Conservation (phyloP, 345 rosid genomes). For the Stellera chamaejasme region DNA sequence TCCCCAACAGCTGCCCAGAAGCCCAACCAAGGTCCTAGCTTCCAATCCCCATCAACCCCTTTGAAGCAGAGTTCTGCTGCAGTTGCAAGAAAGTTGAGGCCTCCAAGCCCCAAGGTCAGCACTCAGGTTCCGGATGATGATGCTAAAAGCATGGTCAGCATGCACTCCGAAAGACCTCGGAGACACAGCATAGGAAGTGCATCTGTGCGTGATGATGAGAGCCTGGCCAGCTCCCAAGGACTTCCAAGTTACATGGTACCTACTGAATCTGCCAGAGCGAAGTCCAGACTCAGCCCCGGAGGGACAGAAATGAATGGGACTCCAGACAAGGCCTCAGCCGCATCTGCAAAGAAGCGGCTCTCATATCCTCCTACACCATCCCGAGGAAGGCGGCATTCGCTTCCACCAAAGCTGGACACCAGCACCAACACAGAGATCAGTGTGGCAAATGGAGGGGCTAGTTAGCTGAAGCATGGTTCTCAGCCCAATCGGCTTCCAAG, state of each 20-base stretch:
- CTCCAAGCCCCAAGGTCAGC: constrained; percentile 39
- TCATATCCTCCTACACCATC: constrained; percentile 77
- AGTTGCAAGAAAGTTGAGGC: constrained; percentile 50
- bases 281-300: constrained; percentile 46
- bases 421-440: constrained; percentile 30
- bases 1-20: constrained; percentile 61
- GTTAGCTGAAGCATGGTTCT: constrained; percentile 15
- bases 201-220: constrained; percentile 63
- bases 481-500: background rate
- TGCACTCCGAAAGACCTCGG: constrained; percentile 47
- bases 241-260: constrained; percentile 91
- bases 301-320: constrained; percentile 42
- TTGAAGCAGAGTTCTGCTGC: constrained; percentile 36
- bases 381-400: constrained; percentile 64
- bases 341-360: constrained; percentile 63
- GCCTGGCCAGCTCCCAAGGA: constrained; percentile 47
- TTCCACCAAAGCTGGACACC: constrained; percentile 65
- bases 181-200: constrained; percentile 73
- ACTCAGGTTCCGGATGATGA: constrained; percentile 51
- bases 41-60: constrained; percentile 55
- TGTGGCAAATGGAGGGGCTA: constrained; percentile 32
- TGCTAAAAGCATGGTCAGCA: constrained; percentile 51
- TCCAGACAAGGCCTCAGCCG: constrained; percentile 31
- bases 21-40: constrained; percentile 32
- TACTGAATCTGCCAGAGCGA: constrained; percentile 82